Conservation (phyloP, 176 grass and related monocot genomes). For the Zoysia japonica region DNA sequence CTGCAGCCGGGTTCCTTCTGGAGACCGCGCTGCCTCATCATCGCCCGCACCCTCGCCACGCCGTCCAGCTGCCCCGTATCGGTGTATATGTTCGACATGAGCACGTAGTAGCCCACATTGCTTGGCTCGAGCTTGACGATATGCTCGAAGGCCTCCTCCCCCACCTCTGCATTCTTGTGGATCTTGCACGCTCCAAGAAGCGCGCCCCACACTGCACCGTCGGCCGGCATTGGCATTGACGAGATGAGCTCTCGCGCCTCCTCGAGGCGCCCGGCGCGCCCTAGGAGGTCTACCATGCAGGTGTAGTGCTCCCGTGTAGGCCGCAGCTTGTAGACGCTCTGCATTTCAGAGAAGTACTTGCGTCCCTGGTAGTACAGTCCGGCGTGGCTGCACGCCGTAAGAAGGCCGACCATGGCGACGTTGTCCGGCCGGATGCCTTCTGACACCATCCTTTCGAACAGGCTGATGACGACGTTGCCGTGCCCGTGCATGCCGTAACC, state of each 20-base stretch:
- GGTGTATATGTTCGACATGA: conserved; percentile 71
- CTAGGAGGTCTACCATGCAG: conserved; percentile 78
- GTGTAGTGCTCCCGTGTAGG: conserved; percentile 57
- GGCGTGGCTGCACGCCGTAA: conserved; percentile 67
- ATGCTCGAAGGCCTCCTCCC: conserved; percentile 50
- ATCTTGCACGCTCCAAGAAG: conserved; percentile 80
- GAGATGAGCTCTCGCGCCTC: conserved; percentile 59
- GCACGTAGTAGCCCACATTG: conserved; percentile 69
- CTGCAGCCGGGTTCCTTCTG: conserved; percentile 79
- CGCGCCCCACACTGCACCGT: conserved; percentile 66
- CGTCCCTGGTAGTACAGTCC: conserved; percentile 57
- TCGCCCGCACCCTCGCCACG: conserved; percentile 46
- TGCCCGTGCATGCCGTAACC: conserved; percentile 71
- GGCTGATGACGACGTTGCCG: conserved; percentile 37
- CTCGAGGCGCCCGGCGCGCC: conserved; percentile 50
- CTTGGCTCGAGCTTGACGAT: conserved; percentile 53
- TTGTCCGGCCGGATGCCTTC: conserved; percentile 50
- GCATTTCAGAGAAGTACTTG: conserved; percentile 56
- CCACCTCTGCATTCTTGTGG: conserved; percentile 58
- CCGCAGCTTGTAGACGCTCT: conserved; percentile 33
- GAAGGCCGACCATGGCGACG: conserved; percentile 53
- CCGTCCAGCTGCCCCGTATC: conserved; percentile 42
- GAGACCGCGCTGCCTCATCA: conserved; percentile 61
- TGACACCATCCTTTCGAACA: conserved; percentile 56
- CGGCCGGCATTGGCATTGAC: conserved; percentile 57